These are phyloP conservation scores for Quercus gilva DNA, from an alignment of 306 rosid species.

Conservation along the genomic window DNA sequence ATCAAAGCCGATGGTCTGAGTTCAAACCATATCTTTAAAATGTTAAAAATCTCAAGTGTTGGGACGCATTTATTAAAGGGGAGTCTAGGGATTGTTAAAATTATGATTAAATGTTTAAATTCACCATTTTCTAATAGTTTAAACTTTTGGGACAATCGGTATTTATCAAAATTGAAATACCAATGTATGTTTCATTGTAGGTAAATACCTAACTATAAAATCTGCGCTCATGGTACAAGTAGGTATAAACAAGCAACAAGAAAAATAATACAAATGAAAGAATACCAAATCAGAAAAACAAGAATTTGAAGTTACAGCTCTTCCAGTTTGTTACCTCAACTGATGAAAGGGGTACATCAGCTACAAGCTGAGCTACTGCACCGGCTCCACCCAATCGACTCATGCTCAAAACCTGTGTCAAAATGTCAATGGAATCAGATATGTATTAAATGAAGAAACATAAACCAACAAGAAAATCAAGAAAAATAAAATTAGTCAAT, in stretches of 20 bases:
- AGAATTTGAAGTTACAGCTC: not conserved
- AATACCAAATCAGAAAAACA: not conserved
- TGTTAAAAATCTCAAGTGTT: too few relatives aligned
- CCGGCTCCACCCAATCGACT: slow-evolving; percentile 97
- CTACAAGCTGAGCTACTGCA: slow-evolving; percentile 97
- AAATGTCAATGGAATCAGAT: slow-evolving; percentile 3
- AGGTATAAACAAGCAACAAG: not conserved
- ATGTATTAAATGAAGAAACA: not conserved
- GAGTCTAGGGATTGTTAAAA: too few relatives aligned
- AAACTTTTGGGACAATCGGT: too few relatives aligned
- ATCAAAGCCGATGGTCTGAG: too few relatives aligned
- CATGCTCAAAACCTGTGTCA: slow-evolving; percentile 87
- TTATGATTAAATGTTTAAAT: too few relatives aligned
- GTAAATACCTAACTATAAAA: not conserved
- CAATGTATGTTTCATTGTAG: not conserved
- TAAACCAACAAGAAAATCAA: not conserved
- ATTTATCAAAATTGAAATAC: not conserved
- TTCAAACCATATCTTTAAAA: not conserved
- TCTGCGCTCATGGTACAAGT: not conserved
- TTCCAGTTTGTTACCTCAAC: slow-evolving; percentile 38
- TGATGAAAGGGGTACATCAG: slow-evolving; percentile 84
- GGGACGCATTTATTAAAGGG: too few relatives aligned
- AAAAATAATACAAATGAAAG: not conserved
- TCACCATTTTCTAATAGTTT: too few relatives aligned
- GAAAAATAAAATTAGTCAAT: not conserved